Evolutionary conservation across 2,329 filamentous ascomycete genomes (phyloP).

Genomic region (Westerdykella aurantiaca): DNA sequence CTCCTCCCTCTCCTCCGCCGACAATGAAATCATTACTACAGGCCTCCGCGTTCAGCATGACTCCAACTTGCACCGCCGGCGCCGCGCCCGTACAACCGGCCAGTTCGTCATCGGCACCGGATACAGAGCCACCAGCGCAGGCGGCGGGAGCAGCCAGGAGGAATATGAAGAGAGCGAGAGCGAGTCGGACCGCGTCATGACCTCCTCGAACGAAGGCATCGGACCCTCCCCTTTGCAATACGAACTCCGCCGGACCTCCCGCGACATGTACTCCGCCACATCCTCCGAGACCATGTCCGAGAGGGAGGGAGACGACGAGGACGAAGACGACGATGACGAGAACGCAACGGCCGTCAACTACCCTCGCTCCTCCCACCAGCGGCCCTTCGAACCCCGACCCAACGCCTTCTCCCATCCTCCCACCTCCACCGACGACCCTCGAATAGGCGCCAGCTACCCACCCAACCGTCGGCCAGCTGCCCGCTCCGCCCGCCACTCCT

Average conservation of each 20-base stretch:
- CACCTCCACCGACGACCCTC: constrained; percentile 40
- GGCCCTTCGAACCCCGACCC: constrained; percentile 73
- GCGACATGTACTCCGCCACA: constrained; percentile 25
- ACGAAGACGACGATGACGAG: constrained; percentile 61
- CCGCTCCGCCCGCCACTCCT: constrained; percentile 38
- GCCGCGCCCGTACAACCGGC: constrained; percentile 35
- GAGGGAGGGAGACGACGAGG: constrained; percentile 32
- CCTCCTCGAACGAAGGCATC: constrained; percentile 58
- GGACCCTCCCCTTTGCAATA: constrained; percentile 31
- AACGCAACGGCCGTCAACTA: constrained; percentile 76
- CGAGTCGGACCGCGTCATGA: constrained; percentile 70
- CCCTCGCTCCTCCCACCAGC: constrained; percentile 44
- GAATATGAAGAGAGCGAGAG: constrained; percentile 92
- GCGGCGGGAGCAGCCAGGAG: constrained; percentile 77
- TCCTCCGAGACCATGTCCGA: constrained; percentile 37
- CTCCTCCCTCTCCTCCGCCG: constrained; percentile 76
- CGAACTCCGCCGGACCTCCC: constrained; percentile 22
- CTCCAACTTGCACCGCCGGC: constrained; percentile 56
- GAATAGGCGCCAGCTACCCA: constrained; percentile 41
- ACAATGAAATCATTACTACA: constrained; percentile 87
- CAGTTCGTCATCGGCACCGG: constrained; percentile 32
- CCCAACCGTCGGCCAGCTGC: constrained; percentile 35
- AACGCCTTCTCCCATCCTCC: constrained; percentile 89
- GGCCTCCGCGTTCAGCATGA: constrained; percentile 70
- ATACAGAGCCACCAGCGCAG: constrained; percentile 40